Evolutionary conservation across 495 filamentous ascomycete species (phyloP).

Genomic region (Penicillium odoratum): DNA sequence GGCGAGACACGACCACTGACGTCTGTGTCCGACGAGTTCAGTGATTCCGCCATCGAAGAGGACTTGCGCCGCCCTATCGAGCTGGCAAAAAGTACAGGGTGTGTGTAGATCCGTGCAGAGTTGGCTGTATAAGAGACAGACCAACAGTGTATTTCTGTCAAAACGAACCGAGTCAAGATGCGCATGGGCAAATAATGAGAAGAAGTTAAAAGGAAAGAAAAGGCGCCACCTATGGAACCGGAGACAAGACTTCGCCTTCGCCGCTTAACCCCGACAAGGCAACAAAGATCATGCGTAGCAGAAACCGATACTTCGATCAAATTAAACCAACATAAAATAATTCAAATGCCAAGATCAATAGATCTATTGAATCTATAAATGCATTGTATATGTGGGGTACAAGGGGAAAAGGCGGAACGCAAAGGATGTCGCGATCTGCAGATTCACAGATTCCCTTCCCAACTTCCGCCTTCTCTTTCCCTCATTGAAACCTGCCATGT

Average conservation of each 20-base stretch:
- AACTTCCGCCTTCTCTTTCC: conserved; percentile 12
- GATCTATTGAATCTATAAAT: background rate
- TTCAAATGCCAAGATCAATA: background rate
- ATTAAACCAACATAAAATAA: background rate
- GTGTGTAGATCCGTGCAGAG: conserved; percentile 15
- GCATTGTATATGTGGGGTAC: conserved; percentile 1
- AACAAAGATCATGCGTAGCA: conserved; percentile 12
- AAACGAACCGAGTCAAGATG: conserved; percentile 13
- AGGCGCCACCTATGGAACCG: conserved; percentile 8
- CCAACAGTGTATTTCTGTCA: conserved; percentile 11
- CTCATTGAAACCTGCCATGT: conserved; percentile 23
- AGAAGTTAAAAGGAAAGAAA: conserved; percentile 1
- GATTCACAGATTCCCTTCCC: conserved; percentile 1
- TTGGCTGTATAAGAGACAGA: conserved; percentile 9
- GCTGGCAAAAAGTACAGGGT: conserved; percentile 20
- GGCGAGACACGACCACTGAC: conserved; percentile 47
- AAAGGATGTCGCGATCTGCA: conserved; percentile 23
- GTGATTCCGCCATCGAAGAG: conserved; percentile 44
- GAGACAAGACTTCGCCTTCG: conserved; percentile 23
- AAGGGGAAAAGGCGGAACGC: conserved; percentile 16
- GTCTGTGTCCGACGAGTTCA: conserved; percentile 33
- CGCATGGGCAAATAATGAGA: conserved; percentile 18
- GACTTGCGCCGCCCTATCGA: conserved; percentile 20
- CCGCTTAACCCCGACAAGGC: conserved; percentile 30
- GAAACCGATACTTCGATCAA: background rate